Evolutionary conservation across 2,329 filamentous ascomycete species (phyloP), one percentile per base, ranked within the genome.

Genomic region (Alternaria ethzedia): DNA sequence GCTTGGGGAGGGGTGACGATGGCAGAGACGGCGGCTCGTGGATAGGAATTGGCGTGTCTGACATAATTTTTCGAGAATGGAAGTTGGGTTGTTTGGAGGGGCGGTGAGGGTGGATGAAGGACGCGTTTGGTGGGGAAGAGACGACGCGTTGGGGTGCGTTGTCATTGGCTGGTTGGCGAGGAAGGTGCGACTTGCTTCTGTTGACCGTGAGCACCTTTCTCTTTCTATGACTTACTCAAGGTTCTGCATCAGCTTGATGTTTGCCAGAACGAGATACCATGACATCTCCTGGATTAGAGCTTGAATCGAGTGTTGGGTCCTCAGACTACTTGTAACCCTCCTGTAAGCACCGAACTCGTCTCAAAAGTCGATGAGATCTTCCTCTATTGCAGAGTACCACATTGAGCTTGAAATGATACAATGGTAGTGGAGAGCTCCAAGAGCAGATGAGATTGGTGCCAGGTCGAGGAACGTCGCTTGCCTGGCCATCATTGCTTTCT

Each of bases 1-100:
- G 89, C 84, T 97, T 97, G 51, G 92, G 86, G 25, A 92, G 88
- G 26, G 93, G 93, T 9, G 92, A 94, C 61, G 86, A 86, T 44
- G 90, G 90, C 23, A 89, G 85, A 56, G 88, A 88, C 50, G 88
- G 88, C 2, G 77, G 76, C 47, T 78, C 75, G 74, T 80, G 78
- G 61, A 59, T 47, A n/a, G 70, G 69, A 9, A 72, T 61, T 25
- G 78, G 77, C 7, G 75, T 78, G 57, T 67, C 60, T 60, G 71
- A 66, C 68, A 72, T 75, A 61, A n/a, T 65, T 64, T 46, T 36
- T 0, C 25, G 30, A 50, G 51, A 8, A 41, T 59, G 55, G 50
- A 51, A 44, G 54, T 28, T 55, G 43, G 20, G 28, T 52, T 56
- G 54, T 59, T 25, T 20, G 63, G 66, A 63, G 63, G 64, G 63